Base-by-base conservation (phyloP, 306 rosid genomes). In the Psophocarpus tetragonolobus region DNA sequence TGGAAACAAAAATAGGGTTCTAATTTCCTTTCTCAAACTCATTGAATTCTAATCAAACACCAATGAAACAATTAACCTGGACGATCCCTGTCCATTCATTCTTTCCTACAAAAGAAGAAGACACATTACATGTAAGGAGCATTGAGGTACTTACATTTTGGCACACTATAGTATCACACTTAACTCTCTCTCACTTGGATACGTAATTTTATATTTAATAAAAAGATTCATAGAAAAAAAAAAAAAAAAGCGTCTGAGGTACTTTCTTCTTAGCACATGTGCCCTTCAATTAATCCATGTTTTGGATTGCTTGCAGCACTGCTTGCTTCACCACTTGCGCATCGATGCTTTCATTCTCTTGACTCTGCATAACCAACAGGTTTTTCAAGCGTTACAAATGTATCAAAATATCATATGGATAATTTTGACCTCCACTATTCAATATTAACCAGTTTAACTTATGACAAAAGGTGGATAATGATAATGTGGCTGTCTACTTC, bases 251-350 rank as follows among this genome's bases (percentile, higher is more conserved):
- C 14, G 0, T 30, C 8, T 54, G 11, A 17, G 26, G 63, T 11
- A 17, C 42, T 53, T 48, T 41, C 47, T 60, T 18, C 35, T 29
- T 30, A 29, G 47, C 69, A 82, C 74, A 51, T 58, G 86, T 42
- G 12, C 27, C 6, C 10, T 38, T 76, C 74, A 56, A 29, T 78
- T 47, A 76, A 74, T 90, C 90, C 89, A 92, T 80, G 69, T 75
- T 87, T 77, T 74, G 80, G 71, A 93, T 83, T 68, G 97, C 96
- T 81, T 85, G 87, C 50, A 85, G 17, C 70, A 93, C 96, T 29
- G 92, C 90, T 69, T 84, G 88, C 85, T 91, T 88, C 87, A 93
- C 98, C 89, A 88, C 82, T 81, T 87, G 91, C 29, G 94, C 87
- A 51, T 93, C 93, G 9, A 91, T 79, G 80, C 78, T 85, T 30